Conservation (phyloP, 306 rosid genomes). For the Herpetospermum pedunculosum region DNA sequence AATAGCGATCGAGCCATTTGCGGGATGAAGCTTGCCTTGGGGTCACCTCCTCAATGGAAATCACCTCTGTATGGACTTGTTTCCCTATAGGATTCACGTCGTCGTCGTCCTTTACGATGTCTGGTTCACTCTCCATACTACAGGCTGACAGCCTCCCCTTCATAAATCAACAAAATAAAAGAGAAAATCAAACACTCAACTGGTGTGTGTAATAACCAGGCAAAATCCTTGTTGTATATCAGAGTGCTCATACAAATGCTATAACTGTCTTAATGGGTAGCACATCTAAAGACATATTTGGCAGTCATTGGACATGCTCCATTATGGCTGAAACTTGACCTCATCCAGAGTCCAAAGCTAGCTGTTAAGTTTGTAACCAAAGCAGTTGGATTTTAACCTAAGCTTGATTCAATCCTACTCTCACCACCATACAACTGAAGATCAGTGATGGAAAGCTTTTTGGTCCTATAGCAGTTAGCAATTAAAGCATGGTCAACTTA, state of each 20-base stretch:
- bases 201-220: not conserved
- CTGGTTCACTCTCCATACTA: slow-evolving; percentile 13
- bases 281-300: not conserved
- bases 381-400: not conserved
- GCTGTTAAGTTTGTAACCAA: not conserved
- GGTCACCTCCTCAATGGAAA: slow-evolving; percentile 30
- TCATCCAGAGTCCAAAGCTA: not conserved
- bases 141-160: slow-evolving; percentile 20
- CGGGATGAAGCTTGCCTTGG: slow-evolving; percentile 32
- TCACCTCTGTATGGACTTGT: slow-evolving; percentile 16
- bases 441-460: not conserved
- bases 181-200: not conserved
- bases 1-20: slow-evolving; percentile 17
- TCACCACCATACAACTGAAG: not conserved
- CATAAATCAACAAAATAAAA: slow-evolving; percentile 5
- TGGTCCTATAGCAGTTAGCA: not conserved
- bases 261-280: not conserved
- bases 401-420: not conserved
- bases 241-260: not conserved
- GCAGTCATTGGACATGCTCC: not conserved
- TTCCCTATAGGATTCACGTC: slow-evolving; percentile 14
- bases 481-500: not conserved
- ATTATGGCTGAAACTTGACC: not conserved
- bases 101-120: slow-evolving; percentile 8
- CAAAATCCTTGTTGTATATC: not conserved